Evolutionary conservation across 352 stramenopile genomes (phyloP).

Genomic region (Pythium sp.): DNA sequence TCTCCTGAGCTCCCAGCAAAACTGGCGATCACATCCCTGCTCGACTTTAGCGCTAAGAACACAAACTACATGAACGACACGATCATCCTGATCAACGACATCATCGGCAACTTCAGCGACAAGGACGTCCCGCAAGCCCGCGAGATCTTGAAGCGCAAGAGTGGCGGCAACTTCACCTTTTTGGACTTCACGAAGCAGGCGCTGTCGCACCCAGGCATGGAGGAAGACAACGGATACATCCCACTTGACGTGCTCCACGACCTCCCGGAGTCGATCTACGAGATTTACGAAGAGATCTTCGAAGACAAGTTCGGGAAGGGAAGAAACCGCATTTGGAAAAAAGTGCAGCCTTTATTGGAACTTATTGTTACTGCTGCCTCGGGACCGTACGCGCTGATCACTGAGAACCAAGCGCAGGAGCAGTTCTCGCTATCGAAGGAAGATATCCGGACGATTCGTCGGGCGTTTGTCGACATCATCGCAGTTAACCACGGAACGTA

Average conservation of each 20-base stretch:
- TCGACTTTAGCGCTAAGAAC: conserved; percentile 77
- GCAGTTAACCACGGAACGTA: conserved; percentile 59
- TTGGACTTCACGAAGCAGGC: conserved; percentile 80
- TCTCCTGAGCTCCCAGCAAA: conserved; percentile 51
- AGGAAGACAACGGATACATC: conserved; percentile 40
- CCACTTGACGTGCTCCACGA: conserved; percentile 66
- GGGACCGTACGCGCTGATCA: conserved; percentile 70
- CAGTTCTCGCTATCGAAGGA: conserved; percentile 52
- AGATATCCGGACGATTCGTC: conserved; percentile 67
- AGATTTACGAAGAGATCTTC: conserved; percentile 86
- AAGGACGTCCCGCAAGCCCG: conserved; percentile 42
- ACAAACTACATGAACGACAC: conserved; percentile 54
- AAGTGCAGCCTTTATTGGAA: conserved; percentile 68
- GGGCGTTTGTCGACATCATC: conserved; percentile 77
- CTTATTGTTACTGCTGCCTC: conserved; percentile 67
- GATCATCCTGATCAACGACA: conserved; percentile 51
- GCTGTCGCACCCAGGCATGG: conserved; percentile 66
- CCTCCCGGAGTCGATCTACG: conserved; percentile 72
- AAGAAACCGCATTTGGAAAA: conserved; percentile 70
- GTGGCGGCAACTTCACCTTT: conserved; percentile 73
- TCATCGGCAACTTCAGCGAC: conserved; percentile 45
- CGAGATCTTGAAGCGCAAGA: conserved; percentile 62
- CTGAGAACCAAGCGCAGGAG: conserved; percentile 61
- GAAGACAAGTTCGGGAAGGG: conserved; percentile 85
- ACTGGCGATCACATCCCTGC: conserved; percentile 62